A percentile compares a stretch with the other conserved stretches of the same genome.
Evolutionary conservation across 2,329 filamentous ascomycete genomes (phyloP).

Genomic region (Colletotrichum tropicicola): DNA sequence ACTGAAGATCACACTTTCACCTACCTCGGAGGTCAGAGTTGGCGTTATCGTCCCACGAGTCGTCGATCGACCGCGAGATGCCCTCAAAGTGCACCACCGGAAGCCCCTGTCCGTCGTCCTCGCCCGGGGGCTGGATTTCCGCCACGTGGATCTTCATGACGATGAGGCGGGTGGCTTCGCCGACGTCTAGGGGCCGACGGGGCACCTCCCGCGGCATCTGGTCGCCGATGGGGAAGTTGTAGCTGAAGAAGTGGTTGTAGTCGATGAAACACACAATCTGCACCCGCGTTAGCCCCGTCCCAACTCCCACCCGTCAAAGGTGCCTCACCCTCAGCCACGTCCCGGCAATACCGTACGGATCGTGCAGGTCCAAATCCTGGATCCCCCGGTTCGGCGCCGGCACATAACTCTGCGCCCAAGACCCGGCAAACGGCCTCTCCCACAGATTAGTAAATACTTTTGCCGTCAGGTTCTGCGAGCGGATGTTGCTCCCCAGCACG

Average conservation of each 20-base stretch:
- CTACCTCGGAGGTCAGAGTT: slow-evolving; percentile 72
- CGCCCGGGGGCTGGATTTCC: slow-evolving; percentile 65
- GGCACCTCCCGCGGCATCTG: slow-evolving; percentile 47
- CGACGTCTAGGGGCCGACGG: slow-evolving; percentile 63
- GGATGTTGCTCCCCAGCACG: slow-evolving; percentile 71
- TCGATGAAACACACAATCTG: slow-evolving; percentile 64
- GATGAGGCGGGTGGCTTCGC: slow-evolving; percentile 77
- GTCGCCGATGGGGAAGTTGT: slow-evolving; percentile 69
- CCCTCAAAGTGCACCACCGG: slow-evolving; percentile 77
- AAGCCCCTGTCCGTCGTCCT: slow-evolving; percentile 63
- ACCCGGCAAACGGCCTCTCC: slow-evolving; percentile 64
- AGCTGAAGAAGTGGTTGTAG: slow-evolving; percentile 76
- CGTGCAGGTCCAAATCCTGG: slow-evolving; percentile 59
- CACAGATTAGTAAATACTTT: slow-evolving; percentile 62
- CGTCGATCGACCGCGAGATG: slow-evolving; percentile 68
- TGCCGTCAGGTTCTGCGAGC: slow-evolving; percentile 53
- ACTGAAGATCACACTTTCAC: slow-evolving; percentile 36
- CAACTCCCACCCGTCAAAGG: neutral
- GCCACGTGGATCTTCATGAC: slow-evolving; percentile 73
- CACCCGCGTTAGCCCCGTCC: neutral
- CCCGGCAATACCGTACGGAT: slow-evolving; percentile 77
- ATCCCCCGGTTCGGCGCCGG: slow-evolving; percentile 44
- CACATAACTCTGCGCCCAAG: slow-evolving; percentile 60
- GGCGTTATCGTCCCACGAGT: slow-evolving; percentile 73
- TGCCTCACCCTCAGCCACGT: slow-evolving; percentile 72